Evolutionary conservation across 2,329 filamentous ascomycete species (phyloP).

Genomic region (Sporothrix sp.): DNA sequence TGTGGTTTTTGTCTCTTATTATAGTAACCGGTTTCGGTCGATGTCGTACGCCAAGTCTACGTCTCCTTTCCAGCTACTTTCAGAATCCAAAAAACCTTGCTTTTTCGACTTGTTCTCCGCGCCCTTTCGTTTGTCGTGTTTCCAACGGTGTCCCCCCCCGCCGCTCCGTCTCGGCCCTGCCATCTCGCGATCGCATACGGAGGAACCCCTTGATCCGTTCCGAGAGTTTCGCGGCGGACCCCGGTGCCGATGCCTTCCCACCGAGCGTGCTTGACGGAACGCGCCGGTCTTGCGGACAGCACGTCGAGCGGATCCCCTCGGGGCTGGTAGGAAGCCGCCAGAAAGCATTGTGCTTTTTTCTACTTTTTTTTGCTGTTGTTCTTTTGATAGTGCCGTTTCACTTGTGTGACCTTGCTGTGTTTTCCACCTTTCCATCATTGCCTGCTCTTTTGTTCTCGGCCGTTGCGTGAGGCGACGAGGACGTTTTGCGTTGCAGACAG

Average conservation of each 20-base stretch:
- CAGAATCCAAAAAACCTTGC: neutral
- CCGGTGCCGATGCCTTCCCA: neutral
- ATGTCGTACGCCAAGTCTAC: neutral
- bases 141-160: neutral
- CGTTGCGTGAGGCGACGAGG: neutral
- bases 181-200: neutral
- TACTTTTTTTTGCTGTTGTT: neutral
- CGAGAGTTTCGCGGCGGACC: neutral
- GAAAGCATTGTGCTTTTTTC: conserved; percentile 9
- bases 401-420: neutral
- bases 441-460: neutral
- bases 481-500: too few species aligned
- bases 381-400: neutral
- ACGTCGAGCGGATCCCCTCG: neutral
- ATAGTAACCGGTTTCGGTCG: conserved; percentile 18
- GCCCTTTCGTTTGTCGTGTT: neutral
- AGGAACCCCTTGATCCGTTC: neutral
- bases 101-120: neutral
- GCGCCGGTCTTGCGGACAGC: neutral
- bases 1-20: conserved; percentile 9
- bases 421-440: neutral
- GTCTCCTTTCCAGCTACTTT: neutral
- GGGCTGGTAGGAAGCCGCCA: neutral
- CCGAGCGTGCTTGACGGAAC: too few species aligned
- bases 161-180: neutral